Conservation (phyloP, 768 basidiomycete species). For the Suillus hirtellus region DNA sequence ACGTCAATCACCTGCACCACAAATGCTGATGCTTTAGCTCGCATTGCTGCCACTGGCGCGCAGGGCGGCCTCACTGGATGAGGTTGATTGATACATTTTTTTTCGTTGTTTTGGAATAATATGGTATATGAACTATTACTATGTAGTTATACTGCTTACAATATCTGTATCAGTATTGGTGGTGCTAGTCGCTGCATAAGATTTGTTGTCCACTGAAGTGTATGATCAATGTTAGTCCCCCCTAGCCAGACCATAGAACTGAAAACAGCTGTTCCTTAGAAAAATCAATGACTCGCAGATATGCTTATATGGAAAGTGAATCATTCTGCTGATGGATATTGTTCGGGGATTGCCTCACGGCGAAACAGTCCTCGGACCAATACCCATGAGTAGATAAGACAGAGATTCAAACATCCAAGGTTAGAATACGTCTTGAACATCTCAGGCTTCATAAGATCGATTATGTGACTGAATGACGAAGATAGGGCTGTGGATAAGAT, state of each 20-base stretch:
- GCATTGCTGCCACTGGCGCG: slow-evolving; percentile 46
- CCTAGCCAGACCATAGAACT: not conserved
- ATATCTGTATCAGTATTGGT: not conserved
- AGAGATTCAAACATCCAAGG: not conserved
- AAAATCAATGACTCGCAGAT: not conserved
- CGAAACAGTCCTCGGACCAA: not conserved
- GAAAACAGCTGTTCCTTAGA: not conserved
- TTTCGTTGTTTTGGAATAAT: not conserved
- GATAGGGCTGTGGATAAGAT: not conserved
- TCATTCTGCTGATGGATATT: slow-evolving; percentile 6
- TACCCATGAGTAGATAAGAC: not conserved
- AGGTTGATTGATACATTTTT: not conserved
- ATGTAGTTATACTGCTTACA: not conserved
- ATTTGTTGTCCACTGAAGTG: not conserved
- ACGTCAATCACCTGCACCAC: slow-evolving; percentile 56
- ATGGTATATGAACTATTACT: not conserved
- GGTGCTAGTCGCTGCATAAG: slow-evolving; percentile 10
- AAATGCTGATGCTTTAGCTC: slow-evolving; percentile 41
- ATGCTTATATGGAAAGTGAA: not conserved
- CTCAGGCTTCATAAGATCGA: not conserved
- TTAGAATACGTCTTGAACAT: not conserved
- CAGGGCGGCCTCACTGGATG: slow-evolving; percentile 44
- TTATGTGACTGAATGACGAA: not conserved
- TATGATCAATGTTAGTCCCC: not conserved
- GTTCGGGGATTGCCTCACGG: not conserved